These are phyloP conservation scores for Scutellospora calospora DNA, from an alignment of 371 early-diverging fungal genomes.

Conservation along the genomic window DNA sequence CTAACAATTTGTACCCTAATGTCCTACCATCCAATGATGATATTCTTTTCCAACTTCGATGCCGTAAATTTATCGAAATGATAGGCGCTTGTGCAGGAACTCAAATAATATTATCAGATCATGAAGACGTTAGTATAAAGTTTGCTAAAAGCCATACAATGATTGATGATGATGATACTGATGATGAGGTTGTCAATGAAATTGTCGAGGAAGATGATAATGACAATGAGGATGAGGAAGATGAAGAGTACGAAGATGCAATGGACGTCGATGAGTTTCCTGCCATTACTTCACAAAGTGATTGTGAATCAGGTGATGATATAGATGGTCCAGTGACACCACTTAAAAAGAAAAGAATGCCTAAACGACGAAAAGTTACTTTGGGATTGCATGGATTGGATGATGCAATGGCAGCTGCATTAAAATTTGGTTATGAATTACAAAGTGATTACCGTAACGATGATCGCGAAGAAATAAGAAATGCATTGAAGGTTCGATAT, in stretches of 20 bases:
- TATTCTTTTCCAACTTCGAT: constrained; percentile 77
- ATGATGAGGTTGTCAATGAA: constrained; percentile 43
- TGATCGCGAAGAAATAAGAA: constrained; percentile 54
- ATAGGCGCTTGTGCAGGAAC: constrained; percentile 57
- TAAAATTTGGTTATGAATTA: constrained; percentile 78
- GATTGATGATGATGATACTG: constrained; percentile 41
- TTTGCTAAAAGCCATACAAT: constrained; percentile 12
- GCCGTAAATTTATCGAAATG: constrained; percentile 88
- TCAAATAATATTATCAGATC: constrained; percentile 38
- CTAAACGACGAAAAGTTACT: not conserved
- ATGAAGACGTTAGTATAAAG: constrained; percentile 41
- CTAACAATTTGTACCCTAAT: constrained; percentile 66
- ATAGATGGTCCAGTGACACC: constrained; percentile 48
- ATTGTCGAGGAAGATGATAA: constrained; percentile 42
- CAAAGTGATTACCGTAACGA: constrained; percentile 73
- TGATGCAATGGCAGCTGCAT: constrained; percentile 47
- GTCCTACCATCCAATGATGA: constrained; percentile 66
- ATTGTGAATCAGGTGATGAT: constrained; percentile 47
- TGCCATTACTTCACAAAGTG: constrained; percentile 34
- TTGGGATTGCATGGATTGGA: not conserved
- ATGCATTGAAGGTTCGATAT: constrained; percentile 52
- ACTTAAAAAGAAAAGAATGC: constrained; percentile 46
- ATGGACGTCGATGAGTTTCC: constrained; percentile 39
- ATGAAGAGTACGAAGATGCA: constrained; percentile 47
- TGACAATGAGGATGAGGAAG: constrained; percentile 52